Percentiles rank a stretch among this genome's conserved stretches.
These are phyloP conservation scores for Chrysanthemum lavandulifolium DNA, from an alignment of 129 eudicot genomes.

Conservation along the genomic window DNA sequence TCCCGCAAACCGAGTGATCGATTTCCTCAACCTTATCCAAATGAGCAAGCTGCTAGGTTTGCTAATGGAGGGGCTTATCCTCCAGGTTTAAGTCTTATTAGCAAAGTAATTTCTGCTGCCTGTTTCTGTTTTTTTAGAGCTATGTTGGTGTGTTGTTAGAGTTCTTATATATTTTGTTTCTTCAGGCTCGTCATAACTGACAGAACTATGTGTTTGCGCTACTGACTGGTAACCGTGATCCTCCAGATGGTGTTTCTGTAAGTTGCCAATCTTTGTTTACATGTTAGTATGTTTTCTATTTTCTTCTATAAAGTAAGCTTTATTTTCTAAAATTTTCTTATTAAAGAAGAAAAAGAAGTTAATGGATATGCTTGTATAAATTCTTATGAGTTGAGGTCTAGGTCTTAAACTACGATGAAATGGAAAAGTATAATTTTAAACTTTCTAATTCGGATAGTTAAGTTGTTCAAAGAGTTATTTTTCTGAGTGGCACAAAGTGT, in stretches of 20 bases:
- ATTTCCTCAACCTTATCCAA: slow-evolving; percentile 80
- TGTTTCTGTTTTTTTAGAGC: background rate
- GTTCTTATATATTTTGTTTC: slow-evolving; percentile 5
- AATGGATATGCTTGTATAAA: slow-evolving; percentile 9
- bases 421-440: background rate
- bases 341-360: background rate
- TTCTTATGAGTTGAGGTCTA: slow-evolving; percentile 5
- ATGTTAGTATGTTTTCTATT: background rate
- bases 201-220: slow-evolving; percentile 90
- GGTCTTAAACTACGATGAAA: background rate
- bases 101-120: slow-evolving; percentile 68
- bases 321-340: background rate
- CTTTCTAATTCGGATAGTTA: background rate
- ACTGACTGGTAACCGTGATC: slow-evolving; percentile 92
- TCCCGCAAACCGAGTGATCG: slow-evolving; percentile 87
- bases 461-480: background rate
- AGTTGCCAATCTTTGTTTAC: slow-evolving; percentile 22
- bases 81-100: slow-evolving; percentile 87
- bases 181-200: slow-evolving; percentile 90
- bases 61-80: slow-evolving; percentile 98
- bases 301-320: background rate
- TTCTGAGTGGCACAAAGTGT: background rate
- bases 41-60: slow-evolving; percentile 92
- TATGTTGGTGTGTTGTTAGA: slow-evolving; percentile 1
- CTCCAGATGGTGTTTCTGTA: slow-evolving; percentile 92